These are phyloP conservation scores for Xylaria cubensis DNA, from an alignment of 495 filamentous ascomycete genomes.

Conservation along the genomic window DNA sequence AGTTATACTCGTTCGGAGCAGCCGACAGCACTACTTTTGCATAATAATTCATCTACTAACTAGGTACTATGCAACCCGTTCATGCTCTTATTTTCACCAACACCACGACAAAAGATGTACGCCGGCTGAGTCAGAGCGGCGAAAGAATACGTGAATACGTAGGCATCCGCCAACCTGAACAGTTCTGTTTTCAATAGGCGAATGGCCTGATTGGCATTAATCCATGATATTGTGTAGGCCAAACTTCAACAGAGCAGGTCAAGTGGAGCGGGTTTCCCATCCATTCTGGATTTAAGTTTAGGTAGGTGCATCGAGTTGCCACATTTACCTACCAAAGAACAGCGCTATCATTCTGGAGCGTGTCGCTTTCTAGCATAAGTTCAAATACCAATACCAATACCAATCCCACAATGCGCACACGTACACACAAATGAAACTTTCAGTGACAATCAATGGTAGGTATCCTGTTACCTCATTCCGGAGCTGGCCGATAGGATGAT, in stretches of 20 bases:
- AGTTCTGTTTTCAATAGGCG: not conserved
- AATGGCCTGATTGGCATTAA: not conserved
- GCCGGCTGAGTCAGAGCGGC: slow-evolving; percentile 8
- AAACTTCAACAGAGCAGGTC: not conserved
- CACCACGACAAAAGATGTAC: too few species aligned
- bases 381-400: not conserved
- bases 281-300: not conserved
- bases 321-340: not conserved
- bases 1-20: not conserved
- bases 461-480: slow-evolving; percentile 2
- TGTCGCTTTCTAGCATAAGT: not conserved
- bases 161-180: not conserved
- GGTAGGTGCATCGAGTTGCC: not conserved
- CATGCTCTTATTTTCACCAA: not conserved
- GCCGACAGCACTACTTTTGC: not conserved
- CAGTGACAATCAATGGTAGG: not conserved
- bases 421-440: not conserved
- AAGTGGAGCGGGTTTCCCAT: slow-evolving; percentile 9
- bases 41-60: not conserved
- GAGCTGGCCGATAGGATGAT: slow-evolving; percentile 16
- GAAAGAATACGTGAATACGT: not conserved
- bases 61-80: not conserved
- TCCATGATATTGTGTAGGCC: not conserved
- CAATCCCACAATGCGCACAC: too few species aligned
- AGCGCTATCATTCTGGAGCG: not conserved